Conservation (phyloP, 2,329 filamentous ascomycete species). For the Aspergillus aculeatus region DNA sequence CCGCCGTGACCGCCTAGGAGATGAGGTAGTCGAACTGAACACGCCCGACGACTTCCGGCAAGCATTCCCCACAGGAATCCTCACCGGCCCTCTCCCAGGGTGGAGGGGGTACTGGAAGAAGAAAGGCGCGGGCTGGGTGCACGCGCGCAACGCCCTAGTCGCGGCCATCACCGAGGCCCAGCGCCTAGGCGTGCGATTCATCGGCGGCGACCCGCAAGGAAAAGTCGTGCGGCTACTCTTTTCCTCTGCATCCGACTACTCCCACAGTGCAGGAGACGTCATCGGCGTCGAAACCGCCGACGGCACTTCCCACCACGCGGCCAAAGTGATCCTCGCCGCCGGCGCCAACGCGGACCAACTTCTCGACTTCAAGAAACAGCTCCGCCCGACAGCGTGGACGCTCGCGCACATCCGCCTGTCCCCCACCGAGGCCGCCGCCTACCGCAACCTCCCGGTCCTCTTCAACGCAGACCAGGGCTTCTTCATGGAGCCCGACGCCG, state of each 20-base stretch:
- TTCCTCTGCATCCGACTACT: background rate
- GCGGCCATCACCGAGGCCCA: slow-evolving; percentile 3
- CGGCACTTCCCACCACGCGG: slow-evolving; percentile 42
- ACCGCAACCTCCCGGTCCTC: slow-evolving; percentile 51
- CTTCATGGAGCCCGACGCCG: slow-evolving; percentile 50
- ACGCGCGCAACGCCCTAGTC: slow-evolving; percentile 50
- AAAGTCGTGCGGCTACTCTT: background rate
- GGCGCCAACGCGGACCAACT: slow-evolving; percentile 51
- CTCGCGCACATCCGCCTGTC: slow-evolving; percentile 54
- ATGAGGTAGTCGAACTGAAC: slow-evolving; percentile 30
- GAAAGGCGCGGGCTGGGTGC: slow-evolving; percentile 53
- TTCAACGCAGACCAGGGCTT: slow-evolving; percentile 51
- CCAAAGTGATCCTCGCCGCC: slow-evolving; percentile 50
- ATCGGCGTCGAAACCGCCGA: slow-evolving; percentile 37
- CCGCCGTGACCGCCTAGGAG: slow-evolving; percentile 22
- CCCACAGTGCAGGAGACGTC: background rate
- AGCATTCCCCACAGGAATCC: slow-evolving; percentile 53
- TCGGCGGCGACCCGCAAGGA: background rate
- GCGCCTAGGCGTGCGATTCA: slow-evolving; percentile 5
- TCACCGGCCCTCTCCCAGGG: slow-evolving; percentile 50
- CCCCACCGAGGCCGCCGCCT: slow-evolving; percentile 45
- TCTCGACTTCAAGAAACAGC: slow-evolving; percentile 52
- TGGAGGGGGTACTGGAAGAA: slow-evolving; percentile 51
- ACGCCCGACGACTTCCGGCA: slow-evolving; percentile 48
- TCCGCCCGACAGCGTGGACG: slow-evolving; percentile 56